Base-by-base conservation (phyloP, 176 grass and related monocot genomes). In the Dendrocalamus sinicus region DNA sequence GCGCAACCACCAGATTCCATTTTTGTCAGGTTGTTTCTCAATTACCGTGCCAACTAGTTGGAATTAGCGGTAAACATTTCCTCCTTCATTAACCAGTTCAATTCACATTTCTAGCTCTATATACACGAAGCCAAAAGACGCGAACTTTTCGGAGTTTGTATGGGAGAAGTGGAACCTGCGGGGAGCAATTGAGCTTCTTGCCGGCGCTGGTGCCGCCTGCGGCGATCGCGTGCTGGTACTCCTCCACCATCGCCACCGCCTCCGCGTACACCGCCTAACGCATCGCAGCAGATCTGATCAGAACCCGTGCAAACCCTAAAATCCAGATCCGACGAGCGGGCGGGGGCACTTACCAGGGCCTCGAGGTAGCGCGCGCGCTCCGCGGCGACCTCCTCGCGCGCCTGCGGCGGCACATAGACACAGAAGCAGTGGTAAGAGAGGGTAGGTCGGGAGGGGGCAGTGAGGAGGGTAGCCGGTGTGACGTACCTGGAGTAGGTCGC, bases 281-380 rank as follows among this genome's bases (percentile, higher is more conserved):
- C 64, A 67, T 11, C 5, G 72, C 6, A 19, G 46, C 73, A 83
- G 75, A 86, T 82, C 85, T 51, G 80, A 52, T 75, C 50, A 84
- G 80, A 83, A 85, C 37, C 39, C 30, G 7, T 58, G 35, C 8
- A 46, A 77, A 63, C 40, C 32, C 70, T 22, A 86, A 69, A 67
- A 77, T 58, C 71, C 20, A 55, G 85, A 91, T 84, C 81, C 70
- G 1, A 46, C 50, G n/a, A 62, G 52, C 62, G 43, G 32, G 7
- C 45, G n/a, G 59, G 39, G 81, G 63, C 51, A 85, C 91, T 79
- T 46, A 98, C 96, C 92, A 98, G 90, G 30, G 96, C 88, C 91
- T 98, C 96, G 23, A 96, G 91, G 81, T 94, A 94, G 24, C 90
- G 77, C 67, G 75, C 88, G 73, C 96, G 90, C 88, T 98, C 96